A percentile compares a stretch with the other conserved stretches of the same genome.
phyloP scores from a whole-genome alignment of 768 basidiomycete genomes.

The Suillus fuscotomentosus region DNA sequence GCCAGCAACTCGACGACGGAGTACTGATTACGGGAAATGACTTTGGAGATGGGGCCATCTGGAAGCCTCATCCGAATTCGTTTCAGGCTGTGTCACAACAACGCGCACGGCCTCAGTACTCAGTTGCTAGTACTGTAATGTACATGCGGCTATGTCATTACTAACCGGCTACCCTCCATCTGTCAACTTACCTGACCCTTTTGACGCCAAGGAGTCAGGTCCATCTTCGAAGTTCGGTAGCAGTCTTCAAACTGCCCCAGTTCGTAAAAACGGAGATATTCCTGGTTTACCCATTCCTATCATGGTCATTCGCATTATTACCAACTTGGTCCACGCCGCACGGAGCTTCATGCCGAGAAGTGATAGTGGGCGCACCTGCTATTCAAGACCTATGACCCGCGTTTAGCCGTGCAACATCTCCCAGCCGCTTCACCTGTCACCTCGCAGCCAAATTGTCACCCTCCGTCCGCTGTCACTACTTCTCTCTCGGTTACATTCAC shows the following conservation, averaged over 20 bases:
- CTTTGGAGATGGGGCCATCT: background rate
- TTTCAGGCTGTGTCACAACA: background rate
- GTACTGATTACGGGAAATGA: background rate
- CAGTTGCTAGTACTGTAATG: background rate
- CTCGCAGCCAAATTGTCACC: background rate
- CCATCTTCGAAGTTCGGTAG: background rate
- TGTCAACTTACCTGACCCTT: background rate
- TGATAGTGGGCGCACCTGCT: background rate
- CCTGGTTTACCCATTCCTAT: conserved; percentile 1
- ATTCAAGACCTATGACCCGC: background rate
- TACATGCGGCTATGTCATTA: background rate
- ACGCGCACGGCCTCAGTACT: background rate
- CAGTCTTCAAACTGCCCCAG: background rate
- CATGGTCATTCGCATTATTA: conserved; percentile 1
- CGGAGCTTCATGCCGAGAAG: conserved; percentile 4
- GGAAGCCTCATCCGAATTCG: background rate
- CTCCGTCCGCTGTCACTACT: background rate
- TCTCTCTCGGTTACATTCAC: background rate
- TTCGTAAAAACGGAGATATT: background rate
- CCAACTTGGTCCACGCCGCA: conserved; percentile 5
- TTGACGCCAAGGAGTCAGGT: background rate
- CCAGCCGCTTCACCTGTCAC: background rate
- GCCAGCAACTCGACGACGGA: background rate
- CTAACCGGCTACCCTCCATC: background rate
- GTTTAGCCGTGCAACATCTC: background rate